phyloP scores from a whole-genome alignment of 768 basidiomycete genomes.

The Aureoboletus auriporus region DNA sequence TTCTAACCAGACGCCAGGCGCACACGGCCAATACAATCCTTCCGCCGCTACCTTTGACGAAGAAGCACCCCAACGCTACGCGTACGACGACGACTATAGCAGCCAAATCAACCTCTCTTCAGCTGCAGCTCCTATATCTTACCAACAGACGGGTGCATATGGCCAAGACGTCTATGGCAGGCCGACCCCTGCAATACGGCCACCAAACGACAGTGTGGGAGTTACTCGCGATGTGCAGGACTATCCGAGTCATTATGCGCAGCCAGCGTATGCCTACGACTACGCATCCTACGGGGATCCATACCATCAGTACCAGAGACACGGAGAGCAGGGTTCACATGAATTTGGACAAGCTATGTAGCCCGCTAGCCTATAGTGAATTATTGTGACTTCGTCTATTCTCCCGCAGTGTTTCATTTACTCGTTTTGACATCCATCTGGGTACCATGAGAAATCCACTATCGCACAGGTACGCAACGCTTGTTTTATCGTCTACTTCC shows the following conservation, averaged over 20 bases:
- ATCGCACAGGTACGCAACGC: background rate
- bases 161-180: conserved; percentile 49
- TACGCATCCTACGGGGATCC: conserved; percentile 25
- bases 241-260: conserved; percentile 29
- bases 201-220: conserved; percentile 31
- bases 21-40: conserved; percentile 53
- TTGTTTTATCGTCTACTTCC: background rate
- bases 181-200: conserved; percentile 32
- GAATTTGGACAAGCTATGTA: conserved; percentile 34
- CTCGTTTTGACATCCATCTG: conserved; percentile 18
- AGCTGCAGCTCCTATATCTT: conserved; percentile 56
- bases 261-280: conserved; percentile 24
- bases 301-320: conserved; percentile 28
- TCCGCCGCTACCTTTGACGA: conserved; percentile 54
- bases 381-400: conserved; percentile 14
- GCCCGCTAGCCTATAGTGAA: conserved; percentile 11
- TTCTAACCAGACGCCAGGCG: conserved; percentile 49
- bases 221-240: conserved; percentile 39
- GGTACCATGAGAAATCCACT: background rate
- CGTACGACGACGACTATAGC: conserved; percentile 67
- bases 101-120: conserved; percentile 57
- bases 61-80: conserved; percentile 45
- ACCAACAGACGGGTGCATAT: conserved; percentile 31
- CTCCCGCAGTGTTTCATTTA: conserved; percentile 23
- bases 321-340: conserved; percentile 24